Evolutionary conservation across 192 early-diverging fungal genomes (phyloP), one percentile per base, ranked within the genome.

Genomic region (Coemansia sp.): DNA sequence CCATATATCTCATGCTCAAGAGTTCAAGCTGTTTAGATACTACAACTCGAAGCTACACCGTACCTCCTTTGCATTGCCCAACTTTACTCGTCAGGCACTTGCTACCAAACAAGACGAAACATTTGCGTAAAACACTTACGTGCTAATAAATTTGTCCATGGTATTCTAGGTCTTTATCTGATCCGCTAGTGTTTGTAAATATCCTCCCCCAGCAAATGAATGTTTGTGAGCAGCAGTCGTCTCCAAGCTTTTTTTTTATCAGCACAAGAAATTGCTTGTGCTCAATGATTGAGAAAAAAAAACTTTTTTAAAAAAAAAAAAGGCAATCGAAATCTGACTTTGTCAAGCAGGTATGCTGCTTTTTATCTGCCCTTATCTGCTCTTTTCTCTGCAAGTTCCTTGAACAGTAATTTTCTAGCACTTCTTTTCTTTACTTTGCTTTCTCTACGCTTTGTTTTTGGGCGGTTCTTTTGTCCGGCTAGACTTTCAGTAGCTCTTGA

Each of bases 31-130:
- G 58, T 93, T 90, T 78, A 87, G 85, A 64, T 99, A 98, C 85
- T 99, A 99, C 84, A 98, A 94, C 84, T 72, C 89, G 64, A 92
- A 94, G 29, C 86, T 99, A 37, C 97, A 99, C 85, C 77, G 84
- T 64, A 94, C 93, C 7, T 85, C 94, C 57, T 98, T 99, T 84
- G 83, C 92, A 40, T 83, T 98, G 45, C 97, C 97, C 45, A 89
- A 92, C 79, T 99, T 99, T 75, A 89, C 94, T 57, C 92, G 78
- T 45, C 55, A 43, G 52, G 78, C 78, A 6, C 42, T 81, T 49
- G 74, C 66, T 25, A 51, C 48, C 30, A 48, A 57, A n/a, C n/a
- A n/a, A n/a, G n/a, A n/a, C n/a, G n/a, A n/a, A n/a, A n/a, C n/a
- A n/a, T n/a, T n/a, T n/a, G n/a, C n/a, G n/a, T n/a, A n/a, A n/a